Base-by-base conservation (phyloP, 2,329 filamentous ascomycete genomes). In the Fusarium penzigii region DNA sequence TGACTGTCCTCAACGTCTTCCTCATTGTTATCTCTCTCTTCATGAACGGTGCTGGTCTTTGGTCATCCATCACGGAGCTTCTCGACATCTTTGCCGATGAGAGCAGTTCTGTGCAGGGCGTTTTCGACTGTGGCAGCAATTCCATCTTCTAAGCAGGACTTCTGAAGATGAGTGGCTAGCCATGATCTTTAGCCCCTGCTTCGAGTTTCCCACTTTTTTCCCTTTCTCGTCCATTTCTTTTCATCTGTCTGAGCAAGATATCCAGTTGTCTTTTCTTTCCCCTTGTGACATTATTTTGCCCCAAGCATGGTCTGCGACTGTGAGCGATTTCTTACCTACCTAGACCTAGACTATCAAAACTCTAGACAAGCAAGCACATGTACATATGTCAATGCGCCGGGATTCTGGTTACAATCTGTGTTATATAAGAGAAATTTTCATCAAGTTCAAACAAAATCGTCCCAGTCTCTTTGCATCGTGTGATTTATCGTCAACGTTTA, bases 21-120 rank as follows among this genome's bases (percentile, higher is more conserved):
- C 65, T 70, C 29, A 66, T 72, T 17, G 20, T 62, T 41, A 66
- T 68, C 44, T 63, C 68, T 13, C 48, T 71, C 29, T 71, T 72
- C 48, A 69, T 71, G 63, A 72, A 72, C 52, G 63, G 63, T 11
- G 69, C 66, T 17, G 70, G 70, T 16, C 56, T 72, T 52, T 72
- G 68, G 67, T 66, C 70, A 12, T 66, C 69, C 32, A 63, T 72
- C 29, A 63, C 60, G 10, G 65, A 65, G 46, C 55, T 72, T 53
- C 48, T 65, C 39, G 67, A 70, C 39, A 58, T 70, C 42, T 70
- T 68, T 54, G 49, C 64, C 48, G 56, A 62, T 40, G 54, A 60
- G 13, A 58, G 63, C 8, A 65, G 61, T 46, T 53, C 58, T 12
- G 59, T 71, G 29, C 56, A 65, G 44, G 68, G 69, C 2, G 62